phyloP scores from a whole-genome alignment of 78 protist genomes.

The Anaeramoeba ignava region DNA sequence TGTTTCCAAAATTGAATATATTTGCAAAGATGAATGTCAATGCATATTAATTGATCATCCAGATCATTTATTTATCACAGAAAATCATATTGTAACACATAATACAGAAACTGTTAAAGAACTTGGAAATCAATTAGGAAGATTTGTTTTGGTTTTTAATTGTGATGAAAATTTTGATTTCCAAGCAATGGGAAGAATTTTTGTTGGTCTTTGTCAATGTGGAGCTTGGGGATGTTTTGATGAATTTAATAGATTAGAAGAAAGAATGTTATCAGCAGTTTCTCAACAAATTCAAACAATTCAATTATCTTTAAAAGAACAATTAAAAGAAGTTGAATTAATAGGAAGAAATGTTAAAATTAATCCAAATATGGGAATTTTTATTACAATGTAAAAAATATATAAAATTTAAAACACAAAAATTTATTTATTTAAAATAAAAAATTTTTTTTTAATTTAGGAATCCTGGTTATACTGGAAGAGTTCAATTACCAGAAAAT shows the following conservation, averaged over 20 bases:
- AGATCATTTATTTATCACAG: too few species aligned
- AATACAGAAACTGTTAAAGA: conserved; percentile 93
- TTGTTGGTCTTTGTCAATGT: conserved; percentile 86
- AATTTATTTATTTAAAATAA: too few species aligned
- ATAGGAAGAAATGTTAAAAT: conserved; percentile 12
- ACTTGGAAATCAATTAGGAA: conserved; percentile 68
- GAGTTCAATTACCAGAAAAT: conserved; percentile 80
- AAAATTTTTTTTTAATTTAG: too few species aligned
- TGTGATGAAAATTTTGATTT: conserved; percentile 94
- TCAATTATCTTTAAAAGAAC: conserved; percentile 45
- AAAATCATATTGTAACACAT: conserved; percentile 98
- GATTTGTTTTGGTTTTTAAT: conserved; percentile 57
- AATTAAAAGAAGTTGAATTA: background rate
- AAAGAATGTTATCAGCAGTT: conserved; percentile 93
- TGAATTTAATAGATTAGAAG: conserved; percentile 97
- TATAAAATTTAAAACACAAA: too few species aligned
- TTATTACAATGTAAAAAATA: conserved; percentile 98
- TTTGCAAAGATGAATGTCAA: too few species aligned
- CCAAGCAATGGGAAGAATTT: conserved; percentile 89
- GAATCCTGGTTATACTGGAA: conserved; percentile 99
- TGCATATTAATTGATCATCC: too few species aligned
- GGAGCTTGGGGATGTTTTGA: conserved; percentile 99
- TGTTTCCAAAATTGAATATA: too few species aligned
- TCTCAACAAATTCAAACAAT: conserved; percentile 94
- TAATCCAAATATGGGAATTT: conserved; percentile 69